Base-by-base conservation (phyloP, 176 grass and related monocot genomes). In the Hordeum marinum region DNA sequence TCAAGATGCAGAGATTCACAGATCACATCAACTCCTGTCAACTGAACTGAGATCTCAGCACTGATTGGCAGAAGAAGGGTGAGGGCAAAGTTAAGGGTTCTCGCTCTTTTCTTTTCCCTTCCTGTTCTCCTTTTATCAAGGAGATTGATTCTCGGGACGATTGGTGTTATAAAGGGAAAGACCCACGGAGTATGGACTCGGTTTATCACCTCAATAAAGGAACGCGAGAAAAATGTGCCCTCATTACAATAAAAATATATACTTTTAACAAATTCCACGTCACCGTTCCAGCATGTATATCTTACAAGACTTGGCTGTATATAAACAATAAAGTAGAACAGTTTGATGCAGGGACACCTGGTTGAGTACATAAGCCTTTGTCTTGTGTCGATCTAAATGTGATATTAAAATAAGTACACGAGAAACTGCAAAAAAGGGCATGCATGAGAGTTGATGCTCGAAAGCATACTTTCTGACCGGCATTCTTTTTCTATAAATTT, bases 101-200 rank as follows among this genome's bases (percentile, higher is more conserved):
- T 57, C 34, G 7, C 8, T 48, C 41, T 46, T 52, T 27, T 26
- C 35, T n/a, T 24, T 24, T 29, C 31, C 68, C 43, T 75, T 63
- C 26, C 36, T 35, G 11, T 25, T 13, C 7, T 63, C 77, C 70
- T 77, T 65, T 34, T 48, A 46, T 43, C n/a, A 26, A 70, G 62
- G 63, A 71, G 55, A 64, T 13, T 61, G 20, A 65, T 40, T 43
- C 29, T 58, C 60, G 41, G 68, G 35, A 61, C 6, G 6, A 42
- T 34, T 20, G 77, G 62, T 84, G 48, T 76, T 76, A 89, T 77
- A 90, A 77, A 86, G 79, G 21, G 74, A 45, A 63, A 79, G 68
- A 14, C 60, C 29, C 10, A 32, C 5, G 26, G 80, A 57, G 52
- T 82, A 86, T 79, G 55, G 66, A 86, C 79, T 83, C 10, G 18